phyloP scores from a whole-genome alignment of 495 filamentous ascomycete species.

The Hamigera avellanea region DNA sequence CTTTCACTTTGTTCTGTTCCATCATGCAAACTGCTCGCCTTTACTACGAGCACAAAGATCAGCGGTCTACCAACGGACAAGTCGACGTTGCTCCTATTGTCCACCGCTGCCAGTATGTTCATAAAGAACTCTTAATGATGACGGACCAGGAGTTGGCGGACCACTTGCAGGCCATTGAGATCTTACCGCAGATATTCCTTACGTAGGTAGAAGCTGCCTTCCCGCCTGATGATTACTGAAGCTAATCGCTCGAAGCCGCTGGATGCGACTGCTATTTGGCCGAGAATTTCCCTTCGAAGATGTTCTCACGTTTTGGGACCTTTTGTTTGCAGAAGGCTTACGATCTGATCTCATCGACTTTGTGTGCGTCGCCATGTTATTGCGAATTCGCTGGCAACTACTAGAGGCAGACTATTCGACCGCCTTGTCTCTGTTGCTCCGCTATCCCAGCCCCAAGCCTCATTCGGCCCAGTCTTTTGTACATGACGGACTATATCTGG shows the following conservation, averaged over 20 bases:
- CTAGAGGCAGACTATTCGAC: conserved; percentile 76
- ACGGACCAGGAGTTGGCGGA: conserved; percentile 72
- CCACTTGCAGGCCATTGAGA: conserved; percentile 73
- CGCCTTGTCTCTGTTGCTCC: conserved; percentile 68
- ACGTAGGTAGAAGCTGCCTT: conserved; percentile 47
- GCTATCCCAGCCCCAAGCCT: conserved; percentile 56
- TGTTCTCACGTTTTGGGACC: conserved; percentile 77
- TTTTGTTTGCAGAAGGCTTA: conserved; percentile 80
- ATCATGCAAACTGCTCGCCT: conserved; percentile 78
- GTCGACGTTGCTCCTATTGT: conserved; percentile 66
- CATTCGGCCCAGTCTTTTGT: conserved; percentile 67
- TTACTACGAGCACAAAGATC: conserved; percentile 64
- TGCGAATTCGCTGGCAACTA: conserved; percentile 84
- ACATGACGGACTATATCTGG: conserved; percentile 77
- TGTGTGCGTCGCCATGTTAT: conserved; percentile 86
- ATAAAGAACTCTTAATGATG: conserved; percentile 63
- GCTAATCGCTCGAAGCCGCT: conserved; percentile 46
- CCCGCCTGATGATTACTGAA: too few species aligned
- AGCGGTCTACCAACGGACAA: conserved; percentile 27
- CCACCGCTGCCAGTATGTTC: conserved; percentile 70
- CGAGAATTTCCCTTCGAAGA: conserved; percentile 87
- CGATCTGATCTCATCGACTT: conserved; percentile 73
- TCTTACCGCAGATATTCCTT: conserved; percentile 93
- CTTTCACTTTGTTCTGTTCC: conserved; percentile 72
- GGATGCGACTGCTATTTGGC: conserved; percentile 89